Base-by-base conservation (phyloP, 345 rosid genomes). In the Pugionium cornutum region DNA sequence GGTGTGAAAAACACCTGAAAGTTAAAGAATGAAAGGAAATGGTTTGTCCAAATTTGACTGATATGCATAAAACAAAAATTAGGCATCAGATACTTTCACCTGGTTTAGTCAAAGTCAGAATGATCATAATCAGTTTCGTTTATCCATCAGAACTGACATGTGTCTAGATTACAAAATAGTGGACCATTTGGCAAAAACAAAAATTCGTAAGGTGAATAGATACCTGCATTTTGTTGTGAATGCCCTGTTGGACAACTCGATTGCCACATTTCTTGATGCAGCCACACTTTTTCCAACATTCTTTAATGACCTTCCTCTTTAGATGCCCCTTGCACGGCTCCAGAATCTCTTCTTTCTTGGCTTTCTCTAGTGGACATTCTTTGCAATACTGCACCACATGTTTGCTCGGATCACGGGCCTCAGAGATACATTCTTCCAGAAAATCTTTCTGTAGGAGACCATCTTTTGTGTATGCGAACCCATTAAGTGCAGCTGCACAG, bases 281-380 rank as follows among this genome's bases (percentile, higher is more conserved):
- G 43, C 96, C 89, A 79, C 99, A 94, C 75, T 80, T 90, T 53
- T 70, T 80, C 97, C 99, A 94, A 50, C 99, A 94, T 67, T 94
- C 97, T 75, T 82, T 84, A 49, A 88, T 88, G 52, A 74, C 76
- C 64, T 74, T 85, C 77, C 95, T 90, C 82, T 82, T 77, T 60
- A 86, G 49, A 75, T 94, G 97, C 44, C 99, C 96, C 72, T 90
- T 88, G 80, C 99, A 94, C 11, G 86, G 82, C 64, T 84, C 83
- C 58, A 79, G 9, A 72, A 74, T 66, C 53, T 75, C 80, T 35
- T 79, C 81, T 50, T 78, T 79, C 66, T 77, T 84, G 9, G 79
- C 83, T 71, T 77, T 85, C 75, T 87, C 87, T 47, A 88, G 58
- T 0, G 97, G 96, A 58, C 97, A 94, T 26, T 75, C 85, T 63